Evolutionary conservation across 2,329 filamentous ascomycete species (phyloP).

Genomic region (Cryphonectria carpinicola): DNA sequence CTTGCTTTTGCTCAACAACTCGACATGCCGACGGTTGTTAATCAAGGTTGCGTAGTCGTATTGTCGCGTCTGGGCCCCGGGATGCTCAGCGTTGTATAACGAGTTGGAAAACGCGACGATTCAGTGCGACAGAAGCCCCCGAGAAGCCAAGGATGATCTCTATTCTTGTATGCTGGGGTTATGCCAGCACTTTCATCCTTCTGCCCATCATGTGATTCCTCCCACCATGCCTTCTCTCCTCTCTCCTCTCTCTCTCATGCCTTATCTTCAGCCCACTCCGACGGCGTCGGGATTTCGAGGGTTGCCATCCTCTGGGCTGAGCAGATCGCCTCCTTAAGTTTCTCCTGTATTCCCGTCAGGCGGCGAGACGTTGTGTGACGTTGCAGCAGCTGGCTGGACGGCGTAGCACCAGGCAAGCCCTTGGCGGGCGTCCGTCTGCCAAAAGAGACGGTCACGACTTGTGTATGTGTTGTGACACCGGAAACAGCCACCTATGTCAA

Average conservation of each 20-base stretch:
- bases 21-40: not conserved
- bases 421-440: not conserved
- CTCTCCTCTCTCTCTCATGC: not conserved
- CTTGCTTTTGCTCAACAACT: not conserved
- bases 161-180: not conserved
- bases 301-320: not conserved
- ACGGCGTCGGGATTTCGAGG: not conserved
- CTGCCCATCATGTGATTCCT: not conserved
- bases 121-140: conserved; percentile 1
- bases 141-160: not conserved
- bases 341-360: not conserved
- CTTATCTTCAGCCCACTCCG: not conserved
- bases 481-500: not conserved
- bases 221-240: too few relatives aligned
- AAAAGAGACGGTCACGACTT: not conserved
- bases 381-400: not conserved
- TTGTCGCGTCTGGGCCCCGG: not conserved
- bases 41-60: not conserved
- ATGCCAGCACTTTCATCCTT: not conserved
- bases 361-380: not conserved
- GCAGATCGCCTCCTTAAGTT: not conserved
- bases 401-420: not conserved
- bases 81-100: not conserved
- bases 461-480: not conserved
- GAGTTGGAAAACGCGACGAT: not conserved